These are phyloP conservation scores for Chaetothyriales sp. DNA, from an alignment of 2,329 filamentous ascomycete genomes.

Conservation along the genomic window DNA sequence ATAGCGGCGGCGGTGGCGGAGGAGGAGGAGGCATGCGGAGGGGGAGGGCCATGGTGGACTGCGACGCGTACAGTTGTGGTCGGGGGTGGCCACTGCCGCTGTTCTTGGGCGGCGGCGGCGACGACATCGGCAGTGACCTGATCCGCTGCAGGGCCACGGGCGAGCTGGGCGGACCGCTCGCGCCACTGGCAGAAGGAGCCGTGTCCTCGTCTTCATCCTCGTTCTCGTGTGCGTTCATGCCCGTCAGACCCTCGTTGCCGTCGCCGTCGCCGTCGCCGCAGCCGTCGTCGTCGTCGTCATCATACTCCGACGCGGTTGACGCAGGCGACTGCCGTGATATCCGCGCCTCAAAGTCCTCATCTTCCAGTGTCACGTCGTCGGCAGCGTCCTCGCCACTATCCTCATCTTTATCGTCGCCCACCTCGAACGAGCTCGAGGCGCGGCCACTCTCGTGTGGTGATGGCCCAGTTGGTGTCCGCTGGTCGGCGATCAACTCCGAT, in stretches of 20 bases:
- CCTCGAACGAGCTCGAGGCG: conserved; percentile 7
- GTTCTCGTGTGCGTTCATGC: not conserved
- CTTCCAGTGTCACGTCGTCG: conserved; percentile 20
- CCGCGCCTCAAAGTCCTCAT: conserved; percentile 34
- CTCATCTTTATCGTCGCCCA: conserved; percentile 6
- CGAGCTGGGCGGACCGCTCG: not conserved
- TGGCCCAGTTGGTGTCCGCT: conserved; percentile 11
- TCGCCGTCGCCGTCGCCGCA: conserved; percentile 19
- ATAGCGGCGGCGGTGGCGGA: conserved; percentile 38
- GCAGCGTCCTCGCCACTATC: conserved; percentile 6
- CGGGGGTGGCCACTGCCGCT: conserved; percentile 8
- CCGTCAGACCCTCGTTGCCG: conserved; percentile 18
- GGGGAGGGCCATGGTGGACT: conserved; percentile 1
- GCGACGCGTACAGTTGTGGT: conserved; percentile 1
- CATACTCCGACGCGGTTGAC: conserved; percentile 11
- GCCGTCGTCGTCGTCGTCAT: conserved; percentile 6
- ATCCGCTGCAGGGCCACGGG: conserved; percentile 1
- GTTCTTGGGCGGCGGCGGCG: not conserved
- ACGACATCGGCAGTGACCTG: conserved; percentile 1
- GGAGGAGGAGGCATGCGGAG: conserved; percentile 21
- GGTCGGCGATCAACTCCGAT: conserved; percentile 10
- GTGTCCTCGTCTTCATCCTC: conserved; percentile 3
- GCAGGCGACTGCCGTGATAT: conserved; percentile 25
- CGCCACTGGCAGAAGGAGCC: conserved; percentile 8
- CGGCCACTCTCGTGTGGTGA: conserved; percentile 1